A percentile compares a stretch with the other conserved stretches of the same genome.
Evolutionary conservation across 2,329 filamentous ascomycete species (phyloP).

Genomic region (Colletotrichum camelliae): DNA sequence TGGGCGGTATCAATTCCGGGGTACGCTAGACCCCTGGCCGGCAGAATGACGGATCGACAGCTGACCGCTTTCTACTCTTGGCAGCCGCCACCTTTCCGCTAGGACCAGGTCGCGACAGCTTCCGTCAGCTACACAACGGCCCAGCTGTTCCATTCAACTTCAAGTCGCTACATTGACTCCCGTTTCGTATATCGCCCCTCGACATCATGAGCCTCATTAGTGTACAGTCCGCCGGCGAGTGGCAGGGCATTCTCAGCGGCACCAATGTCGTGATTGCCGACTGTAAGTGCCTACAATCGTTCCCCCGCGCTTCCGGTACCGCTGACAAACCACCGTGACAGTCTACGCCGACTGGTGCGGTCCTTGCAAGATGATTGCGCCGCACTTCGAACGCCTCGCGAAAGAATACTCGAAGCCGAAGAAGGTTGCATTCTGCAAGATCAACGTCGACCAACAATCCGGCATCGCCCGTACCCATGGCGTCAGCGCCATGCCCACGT

Average conservation of each 20-base stretch:
- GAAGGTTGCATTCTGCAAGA: conserved; percentile 87
- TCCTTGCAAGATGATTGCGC: conserved; percentile 91
- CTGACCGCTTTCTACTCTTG: conserved; percentile 27
- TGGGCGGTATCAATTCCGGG: conserved; percentile 8
- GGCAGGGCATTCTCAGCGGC: conserved; percentile 72
- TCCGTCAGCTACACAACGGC: not conserved
- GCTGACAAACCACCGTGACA: conserved; percentile 43
- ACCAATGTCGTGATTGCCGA: conserved; percentile 87
- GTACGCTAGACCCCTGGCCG: conserved; percentile 7
- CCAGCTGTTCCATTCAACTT: not conserved
- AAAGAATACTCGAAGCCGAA: conserved; percentile 80
- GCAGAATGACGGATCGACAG: conserved; percentile 24
- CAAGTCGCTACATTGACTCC: not conserved
- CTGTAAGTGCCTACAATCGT: conserved; percentile 63
- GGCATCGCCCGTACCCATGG: conserved; percentile 78
- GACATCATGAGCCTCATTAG: conserved; percentile 52
- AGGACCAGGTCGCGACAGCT: conserved; percentile 6
- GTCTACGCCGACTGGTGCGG: conserved; percentile 97
- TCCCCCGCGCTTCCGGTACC: conserved; percentile 3
- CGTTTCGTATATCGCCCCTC: not conserved
- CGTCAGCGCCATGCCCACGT: conserved; percentile 91
- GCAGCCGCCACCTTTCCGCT: conserved; percentile 13
- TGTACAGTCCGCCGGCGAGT: conserved; percentile 73
- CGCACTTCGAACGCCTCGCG: conserved; percentile 85
- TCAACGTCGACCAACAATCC: conserved; percentile 86